Base-by-base conservation (phyloP, 176 grass and related monocot species). In the Oryza australiensis region DNA sequence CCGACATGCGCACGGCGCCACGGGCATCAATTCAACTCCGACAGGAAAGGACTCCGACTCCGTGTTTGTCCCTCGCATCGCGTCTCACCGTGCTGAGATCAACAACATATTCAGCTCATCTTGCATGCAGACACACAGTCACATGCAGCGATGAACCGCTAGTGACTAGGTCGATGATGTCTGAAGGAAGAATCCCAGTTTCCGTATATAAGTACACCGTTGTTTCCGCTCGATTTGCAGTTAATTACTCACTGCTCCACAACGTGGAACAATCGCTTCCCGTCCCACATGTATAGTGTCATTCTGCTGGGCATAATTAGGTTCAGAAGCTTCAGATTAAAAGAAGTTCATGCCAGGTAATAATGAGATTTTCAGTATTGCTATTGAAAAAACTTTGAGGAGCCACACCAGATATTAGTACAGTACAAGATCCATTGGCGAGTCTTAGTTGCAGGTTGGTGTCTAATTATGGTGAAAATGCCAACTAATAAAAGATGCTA, bases 11-110 rank as follows among this genome's bases (percentile, higher is more conserved):
- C 87, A 85, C 40, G 64, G 30, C 32, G 76, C 69, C 38, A 64
- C 64, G 82, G 87, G 13, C 77, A 33, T 55, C 65, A 62, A 82
- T 85, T 85, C 83, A 76, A 66, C 57, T 26, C 37, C 53, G 42
- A 28, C 65, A 72, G 66, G 26, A 45, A 45, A 77, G 72, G 82
- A 77, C 76, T 72, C 77, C 65, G 82, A 77, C 76, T 72, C 77
- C 65, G 53, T 27, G 13, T 72, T 85, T 89, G 82, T 57, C 77
- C 87, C 70, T n/a, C 6, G 53, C 22, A 59, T 9, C 34, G 51
- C 51, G 22, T 33, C 33, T 66, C 68, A 4, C 15, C 69, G 24
- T 64, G 76, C 63, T 29, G 51, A 53, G 18, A 53, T 53, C 45
- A 88, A 29, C 80, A 68, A 74, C 75, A 3, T 53, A 22, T 1